Evolutionary conservation across 768 basidiomycete species (phyloP), one percentile per base, ranked within the genome.

Genomic region (Suillus brevipes): DNA sequence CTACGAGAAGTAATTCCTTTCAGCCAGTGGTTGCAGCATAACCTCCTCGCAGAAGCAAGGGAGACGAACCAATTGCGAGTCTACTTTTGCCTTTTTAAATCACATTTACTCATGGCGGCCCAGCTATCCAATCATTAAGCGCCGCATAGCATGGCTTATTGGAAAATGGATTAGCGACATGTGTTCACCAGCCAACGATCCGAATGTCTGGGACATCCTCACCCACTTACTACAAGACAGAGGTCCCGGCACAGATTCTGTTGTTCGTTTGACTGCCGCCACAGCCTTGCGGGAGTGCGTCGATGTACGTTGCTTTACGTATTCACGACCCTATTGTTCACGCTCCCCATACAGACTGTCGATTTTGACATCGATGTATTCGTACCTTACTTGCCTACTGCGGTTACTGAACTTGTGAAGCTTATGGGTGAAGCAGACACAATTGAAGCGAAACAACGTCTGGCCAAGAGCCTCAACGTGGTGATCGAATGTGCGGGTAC

Each of bases 131-230:
- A 91, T 99, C 62, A 86, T 99, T 66, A 97, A 98, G 75, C 87
- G 95, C n/a, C 86, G 96, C 38, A 91, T 98, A 68, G 95, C 96
- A 1, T 97, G 95, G 95, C 80, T 98, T 5, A 84, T 98, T 55
- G 95, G 96, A 31, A 91, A 89, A 82, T 95, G 94, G 91, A 83
- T 94, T 40, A 80, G 86, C 16, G 90, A 94, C 56, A 83, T 85
- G 64, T 87, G 87, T 67, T 76, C 83, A 23, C 79, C 83, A 16
- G 82, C 87, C 1, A 85, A 85, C 55, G 86, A 89, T 65, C 79
- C 85, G 2, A 78, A 82, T 61, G 79, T 95, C 36, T 98, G 95
- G 94, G 85, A 92, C 67, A 83, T 95, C 37, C 81, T 98, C 1
- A 80, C 91, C 9, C 87, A 92, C 72, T 83, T 98, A 28, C 75